Evolutionary conservation across 305 asterid species (phyloP), one percentile per base, ranked within the genome.

Genomic region (Rubia tinctorum): DNA sequence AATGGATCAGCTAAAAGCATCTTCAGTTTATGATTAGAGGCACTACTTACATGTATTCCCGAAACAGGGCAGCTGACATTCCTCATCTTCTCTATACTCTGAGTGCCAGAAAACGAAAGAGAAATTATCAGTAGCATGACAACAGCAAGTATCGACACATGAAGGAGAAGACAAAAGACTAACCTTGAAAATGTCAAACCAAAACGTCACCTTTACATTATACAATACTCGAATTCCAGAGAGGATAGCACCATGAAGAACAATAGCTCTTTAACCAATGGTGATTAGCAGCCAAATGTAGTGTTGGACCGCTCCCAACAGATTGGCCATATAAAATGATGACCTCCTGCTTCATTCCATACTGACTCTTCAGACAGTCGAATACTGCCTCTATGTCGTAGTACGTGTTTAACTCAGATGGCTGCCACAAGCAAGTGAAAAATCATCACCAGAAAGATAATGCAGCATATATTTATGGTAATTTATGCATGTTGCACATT

Each of bases 101-200:
- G 96, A 71, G 55, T 56, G 34, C 18, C 20, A 34, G 40, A 37
- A 74, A 5, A 47, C 74, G 25, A 62, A 2, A 75, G 42, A 40
- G 39, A 53, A 60, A 58, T 8, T 27, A 25, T 27, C 34, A 70
- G 37, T 5, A 34, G 25, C 64, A 63, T 61, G 34, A 9, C 42
- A 61, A 62, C 10, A 43, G 51, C 43, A n/a, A 22, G 49, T 22
- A 61, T 11, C 8, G 39, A 39, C 68, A 65, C 10, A 61, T 22
- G 71, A 58, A 44, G 13, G 2, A 8, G 25, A 61, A 69, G 71
- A 64, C 13, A 22, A 15, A 25, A 69, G 37, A 75, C 88, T 72
- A 81, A 90, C 99, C 83, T 95, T 95, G 84, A 95, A 95, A 80
- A 92, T 92, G 84, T 95, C 99, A 75, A 95, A 95, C 99, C 99